Conservation (phyloP, 140 eudicot species). For the Oenanthe javanica region DNA sequence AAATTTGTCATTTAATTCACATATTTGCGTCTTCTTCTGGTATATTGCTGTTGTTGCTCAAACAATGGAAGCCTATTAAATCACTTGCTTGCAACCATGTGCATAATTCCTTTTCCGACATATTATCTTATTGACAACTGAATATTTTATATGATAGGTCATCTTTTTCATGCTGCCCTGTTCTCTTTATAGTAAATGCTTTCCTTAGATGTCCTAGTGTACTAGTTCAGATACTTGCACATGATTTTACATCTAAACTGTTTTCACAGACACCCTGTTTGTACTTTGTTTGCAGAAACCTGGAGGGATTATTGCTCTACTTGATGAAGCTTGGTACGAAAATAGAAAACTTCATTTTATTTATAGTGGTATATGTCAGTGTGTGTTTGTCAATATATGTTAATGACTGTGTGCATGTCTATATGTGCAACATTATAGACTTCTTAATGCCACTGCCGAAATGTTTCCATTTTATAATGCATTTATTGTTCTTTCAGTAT, state of each 20-base stretch:
- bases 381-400: slow-evolving; percentile 1
- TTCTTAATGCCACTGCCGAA: slow-evolving; percentile 9
- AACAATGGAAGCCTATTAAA: neutral
- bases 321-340: slow-evolving; percentile 93
- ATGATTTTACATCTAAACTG: slow-evolving; percentile 1
- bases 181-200: neutral
- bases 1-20: neutral
- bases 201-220: slow-evolving; percentile 1
- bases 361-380: neutral
- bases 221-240: neutral
- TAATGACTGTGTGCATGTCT: neutral
- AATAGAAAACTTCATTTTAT: neutral
- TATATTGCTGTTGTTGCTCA: neutral
- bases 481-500: slow-evolving; percentile 59
- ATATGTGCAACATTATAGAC: slow-evolving; percentile 7
- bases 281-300: slow-evolving; percentile 70
- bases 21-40: neutral
- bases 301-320: slow-evolving; percentile 96
- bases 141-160: neutral
- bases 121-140: neutral
- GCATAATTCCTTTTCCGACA: neutral
- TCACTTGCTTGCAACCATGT: neutral
- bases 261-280: neutral
- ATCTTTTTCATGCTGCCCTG: neutral
- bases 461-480: slow-evolving; percentile 15